Evolutionary conservation across 2,329 filamentous ascomycete species (phyloP), one percentile per base, ranked within the genome.

Genomic region (Fusarium sp.): DNA sequence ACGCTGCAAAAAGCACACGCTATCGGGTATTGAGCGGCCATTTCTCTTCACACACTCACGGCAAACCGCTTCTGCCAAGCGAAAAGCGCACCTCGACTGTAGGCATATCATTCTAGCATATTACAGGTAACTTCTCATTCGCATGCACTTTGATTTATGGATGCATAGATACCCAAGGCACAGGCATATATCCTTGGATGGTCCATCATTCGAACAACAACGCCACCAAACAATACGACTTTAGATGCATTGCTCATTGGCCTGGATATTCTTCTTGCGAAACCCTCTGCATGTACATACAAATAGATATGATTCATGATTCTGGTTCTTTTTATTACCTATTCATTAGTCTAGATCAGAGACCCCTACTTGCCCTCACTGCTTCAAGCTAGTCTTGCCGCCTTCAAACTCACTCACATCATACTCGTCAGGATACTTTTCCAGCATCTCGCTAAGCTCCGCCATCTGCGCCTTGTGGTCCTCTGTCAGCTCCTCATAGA

Each of bases 391-490:
- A 38, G 85, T 82, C 55, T 87, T 81, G 0, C 92, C 93, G 4
- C 86, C 91, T 63, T 96, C 90, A 75, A 86, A 92, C 65, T 88
- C 86, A 14, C 81, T 82, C 43, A 95, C 72, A 75, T 98, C 93
- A 76, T 99, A 99, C 80, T 99, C 95, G 32, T 91, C 87, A 0
- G 94, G 93, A 78, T 98, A 99, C 68, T 84, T 88, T 67, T 94
- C 87, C 46, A 99, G 72, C 47, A 97, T 83, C n/a, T 85, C 83
- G 72, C 81, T 90, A 70, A 98, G 79, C 77, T 93, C 84, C 27
- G 61, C 60, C 75, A 79, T 93, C 80, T 99, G 95, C 37, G 78
- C 82, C 73, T 81, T 84, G 58, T 90, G 80, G 68, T 96, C 93
- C 42, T 90, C 88, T 0, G 93, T 97, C 67, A 97, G 68, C 41